phyloP scores from a whole-genome alignment of 371 early-diverging fungal genomes.

The Phascolomyces articulosus region DNA sequence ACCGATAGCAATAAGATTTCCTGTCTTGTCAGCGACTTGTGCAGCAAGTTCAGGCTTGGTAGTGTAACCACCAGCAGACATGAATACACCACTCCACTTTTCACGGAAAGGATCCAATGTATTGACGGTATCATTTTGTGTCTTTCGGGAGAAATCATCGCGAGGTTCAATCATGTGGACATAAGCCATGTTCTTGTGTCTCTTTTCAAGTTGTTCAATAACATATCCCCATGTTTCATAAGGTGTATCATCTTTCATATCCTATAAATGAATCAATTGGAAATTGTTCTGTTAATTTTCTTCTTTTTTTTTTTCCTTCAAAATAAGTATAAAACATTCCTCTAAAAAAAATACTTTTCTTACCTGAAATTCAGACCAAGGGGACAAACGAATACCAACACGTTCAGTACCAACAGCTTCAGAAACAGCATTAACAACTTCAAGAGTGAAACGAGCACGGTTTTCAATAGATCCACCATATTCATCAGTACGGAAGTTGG shows the following conservation, averaged over 20 bases:
- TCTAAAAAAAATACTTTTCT: not conserved
- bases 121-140: slow-evolving; percentile 6
- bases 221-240: slow-evolving; percentile 38
- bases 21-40: slow-evolving; percentile 23
- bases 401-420: slow-evolving; percentile 12
- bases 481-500: slow-evolving; percentile 63
- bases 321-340: too few relatives aligned
- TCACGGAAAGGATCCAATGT: slow-evolving; percentile 29
- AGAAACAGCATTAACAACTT: slow-evolving; percentile 39
- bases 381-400: slow-evolving; percentile 24
- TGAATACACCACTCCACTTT: slow-evolving; percentile 30
- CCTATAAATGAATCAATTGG: slow-evolving; percentile 1
- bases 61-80: slow-evolving; percentile 32
- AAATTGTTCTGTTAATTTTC: too few relatives aligned
- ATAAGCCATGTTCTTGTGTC: slow-evolving; percentile 27
- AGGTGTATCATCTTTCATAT: slow-evolving; percentile 32
- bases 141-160: slow-evolving; percentile 10
- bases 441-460: slow-evolving; percentile 48
- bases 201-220: slow-evolving; percentile 19
- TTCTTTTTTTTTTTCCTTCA: too few relatives aligned
- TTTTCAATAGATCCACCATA: slow-evolving; percentile 61
- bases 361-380: slow-evolving; percentile 19
- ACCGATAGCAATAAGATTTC: slow-evolving; percentile 32
- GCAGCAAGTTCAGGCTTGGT: slow-evolving; percentile 12
- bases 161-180: slow-evolving; percentile 40